Base-by-base conservation (phyloP, 352 stramenopile genomes). In the Thalassiosira mediterranea region DNA sequence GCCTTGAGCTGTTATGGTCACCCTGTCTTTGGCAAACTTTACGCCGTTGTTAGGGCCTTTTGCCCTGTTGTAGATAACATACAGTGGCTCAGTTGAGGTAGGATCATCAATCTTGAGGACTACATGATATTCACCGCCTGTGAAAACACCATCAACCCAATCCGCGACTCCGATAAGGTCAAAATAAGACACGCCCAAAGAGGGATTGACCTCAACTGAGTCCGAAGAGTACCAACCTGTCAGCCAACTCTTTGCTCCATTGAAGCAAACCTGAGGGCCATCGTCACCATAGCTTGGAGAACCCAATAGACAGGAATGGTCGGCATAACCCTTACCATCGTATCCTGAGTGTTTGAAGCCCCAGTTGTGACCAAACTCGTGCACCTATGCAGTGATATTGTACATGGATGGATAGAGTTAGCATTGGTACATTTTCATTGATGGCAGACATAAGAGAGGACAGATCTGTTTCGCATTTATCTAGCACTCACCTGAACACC, bases 351-450 rank as follows among this genome's bases (percentile, higher is more conserved):
- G 66, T n/a, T 58, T 13, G 10, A 72, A 29, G n/a, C 23, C 28
- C 4, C 73, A 48, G 25, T 76, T 76, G 37, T 76, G 66, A 15
- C 66, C 66, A 19, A 74, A 60, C 66, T 76, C 58, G 23, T 74
- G 65, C 17, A 65, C n/a, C n/a, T n/a, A n/a, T n/a, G n/a, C n/a
- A n/a, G n/a, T n/a, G n/a, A n/a, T n/a, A n/a, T n/a, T n/a, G n/a
- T n/a, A n/a, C n/a, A n/a, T n/a, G n/a, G n/a, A n/a, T n/a, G n/a
- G n/a, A n/a, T n/a, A n/a, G n/a, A n/a, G n/a, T n/a, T n/a, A n/a
- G n/a, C n/a, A n/a, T n/a, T n/a, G n/a, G n/a, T n/a, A n/a, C n/a
- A n/a, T n/a, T n/a, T n/a, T n/a, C n/a, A n/a, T n/a, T n/a, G n/a
- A n/a, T n/a, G n/a, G n/a, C n/a, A n/a, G n/a, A n/a, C n/a, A n/a